Base-by-base conservation (phyloP, 2,329 filamentous ascomycete species). In the Niveomyces coronatus region DNA sequence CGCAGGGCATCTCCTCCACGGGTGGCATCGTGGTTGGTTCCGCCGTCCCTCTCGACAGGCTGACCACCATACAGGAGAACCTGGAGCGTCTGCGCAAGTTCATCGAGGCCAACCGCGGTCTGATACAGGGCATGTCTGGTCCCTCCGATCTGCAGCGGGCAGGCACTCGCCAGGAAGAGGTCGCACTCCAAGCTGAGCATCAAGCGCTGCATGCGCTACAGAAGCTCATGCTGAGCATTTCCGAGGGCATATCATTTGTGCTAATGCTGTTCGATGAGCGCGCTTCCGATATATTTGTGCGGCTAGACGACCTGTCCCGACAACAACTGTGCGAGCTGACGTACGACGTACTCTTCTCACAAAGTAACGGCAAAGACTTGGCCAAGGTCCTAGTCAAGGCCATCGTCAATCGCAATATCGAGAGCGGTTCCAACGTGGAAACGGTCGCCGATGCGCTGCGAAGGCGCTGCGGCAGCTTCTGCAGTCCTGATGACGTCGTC, bases 331-430 rank as follows among this genome's bases (percentile, higher is more conserved):
- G 76, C 42, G 74, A 80, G 24, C 70, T 98, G 37, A 95, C 86
- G 0, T 98, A 85, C 53, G 86, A 96, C 56, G 74, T 76, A 31
- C 74, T 98, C 0, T 96, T 98, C 57, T 84, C 85, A 4, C 78
- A 82, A 29, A 62, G 71, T 5, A 71, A 78, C 14, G 91, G 91
- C 22, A 86, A 86, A 49, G 86, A 94, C 9, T 74, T 96, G 17
- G 93, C 89, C 3, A 95, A 94, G 59, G 75, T 94, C 39, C 70
- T 98, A 2, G 91, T 98, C 40, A 98, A 96, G 58, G 87, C 89
- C 1, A 96, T 98, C 52, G 91, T 98, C 39, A 96, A 96, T 58
- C 80, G 88, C 52, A 98, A 94, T 57, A 98, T 98, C 50, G 84
- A 89, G 41, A 94, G 86, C 52, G 91, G 93, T 9, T 89, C 88